Conservation (phyloP, 2,329 filamentous ascomycete species). For the Pyrenophora seminiperda region DNA sequence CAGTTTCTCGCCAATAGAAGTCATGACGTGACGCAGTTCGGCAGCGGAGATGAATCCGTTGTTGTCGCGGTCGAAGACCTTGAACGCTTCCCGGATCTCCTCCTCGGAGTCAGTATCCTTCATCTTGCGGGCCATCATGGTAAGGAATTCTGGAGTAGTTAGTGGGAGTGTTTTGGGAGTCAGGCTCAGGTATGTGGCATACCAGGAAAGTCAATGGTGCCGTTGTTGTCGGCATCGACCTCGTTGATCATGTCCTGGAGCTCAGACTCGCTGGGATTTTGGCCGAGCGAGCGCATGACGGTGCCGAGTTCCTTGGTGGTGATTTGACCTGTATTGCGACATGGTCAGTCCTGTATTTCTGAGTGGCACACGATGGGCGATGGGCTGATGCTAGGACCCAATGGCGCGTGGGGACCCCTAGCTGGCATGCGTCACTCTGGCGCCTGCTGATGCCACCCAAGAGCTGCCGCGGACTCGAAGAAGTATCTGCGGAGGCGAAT, state of each 20-base stretch:
- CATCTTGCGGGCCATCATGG: conserved; percentile 69
- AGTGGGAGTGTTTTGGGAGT: not conserved
- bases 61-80: conserved; percentile 69
- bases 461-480: not conserved
- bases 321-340: conserved; percentile 60
- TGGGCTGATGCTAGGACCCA: conserved; percentile 9
- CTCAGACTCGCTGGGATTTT: conserved; percentile 66
- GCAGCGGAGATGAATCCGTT: conserved; percentile 68
- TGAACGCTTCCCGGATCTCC: conserved; percentile 69
- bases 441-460: not conserved
- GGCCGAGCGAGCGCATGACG: conserved; percentile 67
- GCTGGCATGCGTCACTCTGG: not conserved
- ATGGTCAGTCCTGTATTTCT: conserved; percentile 29
- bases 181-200: conserved; percentile 9
- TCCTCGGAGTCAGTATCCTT: conserved; percentile 66
- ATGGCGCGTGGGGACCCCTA: not conserved
- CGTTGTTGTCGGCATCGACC: conserved; percentile 66
- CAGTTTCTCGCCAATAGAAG: conserved; percentile 67
- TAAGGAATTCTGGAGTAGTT: conserved; percentile 61
- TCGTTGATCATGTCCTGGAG: conserved; percentile 71
- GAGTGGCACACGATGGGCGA: conserved; percentile 6
- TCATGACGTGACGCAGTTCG: conserved; percentile 68
- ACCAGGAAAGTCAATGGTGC: conserved; percentile 69
- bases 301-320: conserved; percentile 67
- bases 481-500: not conserved